A percentile compares a stretch with the other conserved stretches of the same genome.
These are phyloP conservation scores for Lepidium didymum DNA, from an alignment of 345 rosid species.

Conservation along the genomic window DNA sequence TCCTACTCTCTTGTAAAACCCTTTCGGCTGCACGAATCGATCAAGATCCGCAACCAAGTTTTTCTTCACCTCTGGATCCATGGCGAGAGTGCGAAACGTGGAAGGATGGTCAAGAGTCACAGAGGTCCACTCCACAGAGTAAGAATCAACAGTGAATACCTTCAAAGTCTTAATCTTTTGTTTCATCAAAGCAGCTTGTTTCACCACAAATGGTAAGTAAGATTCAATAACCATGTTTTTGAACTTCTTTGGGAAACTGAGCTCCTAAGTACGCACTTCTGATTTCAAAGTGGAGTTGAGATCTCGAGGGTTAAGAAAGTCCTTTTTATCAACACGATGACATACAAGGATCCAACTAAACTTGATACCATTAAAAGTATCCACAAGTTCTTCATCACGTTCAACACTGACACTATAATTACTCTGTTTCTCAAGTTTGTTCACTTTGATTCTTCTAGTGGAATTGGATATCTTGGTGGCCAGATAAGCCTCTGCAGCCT, in stretches of 20 bases:
- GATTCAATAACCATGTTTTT: slow-evolving; percentile 39
- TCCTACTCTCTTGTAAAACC: slow-evolving; percentile 53
- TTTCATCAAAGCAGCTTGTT: slow-evolving; percentile 33
- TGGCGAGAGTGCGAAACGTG: slow-evolving; percentile 53
- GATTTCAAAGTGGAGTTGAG: slow-evolving; percentile 21
- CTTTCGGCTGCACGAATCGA: slow-evolving; percentile 45
- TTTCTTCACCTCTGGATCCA: slow-evolving; percentile 42
- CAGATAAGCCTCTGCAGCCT: slow-evolving; percentile 43
- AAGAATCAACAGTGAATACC: slow-evolving; percentile 36
- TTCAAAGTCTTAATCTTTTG: slow-evolving; percentile 44
- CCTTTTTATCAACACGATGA: slow-evolving; percentile 23
- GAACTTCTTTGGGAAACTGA: slow-evolving; percentile 45
- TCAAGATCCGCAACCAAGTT: slow-evolving; percentile 50
- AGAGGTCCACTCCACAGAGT: slow-evolving; percentile 42
- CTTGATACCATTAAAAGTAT: slow-evolving; percentile 42
- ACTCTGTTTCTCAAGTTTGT: slow-evolving; percentile 51
- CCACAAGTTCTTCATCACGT: slow-evolving; percentile 41
- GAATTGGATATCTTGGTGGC: slow-evolving; percentile 29
- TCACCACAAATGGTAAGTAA: slow-evolving; percentile 45
- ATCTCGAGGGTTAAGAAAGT: slow-evolving; percentile 15
- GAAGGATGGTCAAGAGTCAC: slow-evolving; percentile 73
- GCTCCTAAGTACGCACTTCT: slow-evolving; percentile 44
- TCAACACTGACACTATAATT: slow-evolving; percentile 38
- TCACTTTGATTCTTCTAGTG: slow-evolving; percentile 37
- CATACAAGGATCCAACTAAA: slow-evolving; percentile 47